A percentile compares a stretch with the other conserved stretches of the same genome.
Evolutionary conservation across 2,329 filamentous ascomycete species (phyloP).

Genomic region (Sclerotinia subarctica): DNA sequence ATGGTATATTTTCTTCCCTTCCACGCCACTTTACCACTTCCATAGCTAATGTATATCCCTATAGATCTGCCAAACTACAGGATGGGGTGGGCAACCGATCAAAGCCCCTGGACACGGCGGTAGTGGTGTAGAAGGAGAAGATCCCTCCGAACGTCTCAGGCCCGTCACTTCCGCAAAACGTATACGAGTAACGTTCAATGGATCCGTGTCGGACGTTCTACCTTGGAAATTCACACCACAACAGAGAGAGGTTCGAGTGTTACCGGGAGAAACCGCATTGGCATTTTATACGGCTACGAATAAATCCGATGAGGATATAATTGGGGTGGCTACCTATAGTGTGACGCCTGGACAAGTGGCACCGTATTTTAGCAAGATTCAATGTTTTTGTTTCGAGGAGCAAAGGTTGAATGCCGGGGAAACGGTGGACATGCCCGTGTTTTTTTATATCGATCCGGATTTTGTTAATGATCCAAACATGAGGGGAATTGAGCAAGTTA

Average conservation of each 20-base stretch:
- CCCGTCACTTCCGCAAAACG: slow-evolving; percentile 79
- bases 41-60: slow-evolving; percentile 20
- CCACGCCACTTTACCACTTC: slow-evolving; percentile 2
- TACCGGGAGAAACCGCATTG: slow-evolving; percentile 93
- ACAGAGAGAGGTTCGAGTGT: slow-evolving; percentile 90
- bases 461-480: slow-evolving; percentile 89
- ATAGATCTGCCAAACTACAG: slow-evolving; percentile 78
- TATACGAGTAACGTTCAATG: slow-evolving; percentile 93
- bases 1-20: slow-evolving; percentile 54
- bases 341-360: slow-evolving; percentile 95
- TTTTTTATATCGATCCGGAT: slow-evolving; percentile 98
- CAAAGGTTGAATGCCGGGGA: slow-evolving; percentile 92
- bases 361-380: slow-evolving; percentile 98
- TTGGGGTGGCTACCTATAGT: slow-evolving; percentile 95
- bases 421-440: slow-evolving; percentile 98
- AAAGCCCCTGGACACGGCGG: slow-evolving; percentile 68
- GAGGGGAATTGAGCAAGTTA: slow-evolving; percentile 92
- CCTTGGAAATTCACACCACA: slow-evolving; percentile 98
- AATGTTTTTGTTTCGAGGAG: slow-evolving; percentile 99
- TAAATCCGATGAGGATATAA: slow-evolving; percentile 84
- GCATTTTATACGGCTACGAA: slow-evolving; percentile 98
- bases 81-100: slow-evolving; percentile 91
- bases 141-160: slow-evolving; percentile 72
- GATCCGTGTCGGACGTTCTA: slow-evolving; percentile 89
- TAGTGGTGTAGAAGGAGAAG: slow-evolving; percentile 51